Evolutionary conservation across 352 stramenopile genomes (phyloP).

Genomic region (Phytophthora sp.): DNA sequence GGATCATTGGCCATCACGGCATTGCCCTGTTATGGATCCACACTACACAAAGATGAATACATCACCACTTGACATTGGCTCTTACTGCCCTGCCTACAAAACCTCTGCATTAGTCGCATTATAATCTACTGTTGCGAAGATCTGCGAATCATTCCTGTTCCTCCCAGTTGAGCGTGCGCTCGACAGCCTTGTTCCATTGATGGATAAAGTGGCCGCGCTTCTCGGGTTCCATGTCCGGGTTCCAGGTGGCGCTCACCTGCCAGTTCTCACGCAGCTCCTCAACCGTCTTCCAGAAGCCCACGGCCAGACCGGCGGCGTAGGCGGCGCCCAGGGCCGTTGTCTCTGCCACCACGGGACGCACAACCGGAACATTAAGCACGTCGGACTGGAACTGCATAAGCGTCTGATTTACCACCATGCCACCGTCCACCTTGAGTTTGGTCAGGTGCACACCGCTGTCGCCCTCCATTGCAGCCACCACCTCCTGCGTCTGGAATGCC

Average conservation of each 20-base stretch:
- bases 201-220: conserved; percentile 65
- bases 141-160: conserved; percentile 45
- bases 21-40: neutral
- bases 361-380: conserved; percentile 93
- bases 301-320: conserved; percentile 96
- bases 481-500: conserved; percentile 96
- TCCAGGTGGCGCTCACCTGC: conserved; percentile 77
- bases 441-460: conserved; percentile 90
- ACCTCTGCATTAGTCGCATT: conserved; percentile 11
- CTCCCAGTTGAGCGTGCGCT: conserved; percentile 88
- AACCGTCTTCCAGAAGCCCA: conserved; percentile 94
- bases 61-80: conserved; percentile 32
- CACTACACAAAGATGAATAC: neutral
- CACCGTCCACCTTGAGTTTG: conserved; percentile 96
- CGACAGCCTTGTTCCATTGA: conserved; percentile 86
- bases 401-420: conserved; percentile 97
- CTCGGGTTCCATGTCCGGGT: conserved; percentile 69
- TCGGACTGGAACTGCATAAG: conserved; percentile 99
- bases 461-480: conserved; percentile 95
- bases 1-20: neutral
- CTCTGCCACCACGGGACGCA: conserved; percentile 94
- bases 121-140: conserved; percentile 33
- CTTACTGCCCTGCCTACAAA: conserved; percentile 19
- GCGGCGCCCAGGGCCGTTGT: conserved; percentile 98
- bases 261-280: conserved; percentile 88